phyloP scores from a whole-genome alignment of 148 eudicot genomes.

The Polygonum maritimum region DNA sequence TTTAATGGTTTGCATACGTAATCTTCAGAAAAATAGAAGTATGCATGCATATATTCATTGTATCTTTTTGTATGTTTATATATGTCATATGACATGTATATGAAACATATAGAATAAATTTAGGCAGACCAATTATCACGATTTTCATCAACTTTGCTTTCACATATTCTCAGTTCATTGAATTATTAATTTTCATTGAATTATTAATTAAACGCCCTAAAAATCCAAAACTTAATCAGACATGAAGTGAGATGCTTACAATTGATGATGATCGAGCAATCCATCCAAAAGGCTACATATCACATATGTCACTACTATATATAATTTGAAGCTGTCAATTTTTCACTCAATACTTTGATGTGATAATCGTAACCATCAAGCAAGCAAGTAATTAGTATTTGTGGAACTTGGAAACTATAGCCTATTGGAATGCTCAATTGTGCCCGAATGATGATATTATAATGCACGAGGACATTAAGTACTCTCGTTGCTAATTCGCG shows the following conservation, averaged over 20 bases:
- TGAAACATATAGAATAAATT: background rate
- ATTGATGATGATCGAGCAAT: background rate
- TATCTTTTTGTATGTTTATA: background rate
- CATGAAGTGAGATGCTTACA: too few species aligned
- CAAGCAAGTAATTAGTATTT: constrained; percentile 2
- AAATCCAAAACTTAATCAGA: too few species aligned
- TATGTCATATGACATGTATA: background rate
- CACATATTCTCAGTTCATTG: background rate
- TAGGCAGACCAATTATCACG: background rate
- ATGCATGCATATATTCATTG: background rate
- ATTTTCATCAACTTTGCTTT: background rate
- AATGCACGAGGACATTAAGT: background rate
- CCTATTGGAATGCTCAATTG: background rate
- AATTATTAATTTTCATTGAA: too few species aligned
- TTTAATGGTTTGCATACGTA: background rate
- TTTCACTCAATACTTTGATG: background rate
- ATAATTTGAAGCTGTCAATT: background rate
- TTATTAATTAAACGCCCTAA: too few species aligned
- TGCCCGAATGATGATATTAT: background rate
- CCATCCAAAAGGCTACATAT: background rate
- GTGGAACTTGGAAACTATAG: background rate
- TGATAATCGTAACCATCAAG: background rate
- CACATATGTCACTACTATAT: background rate
- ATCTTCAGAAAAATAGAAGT: background rate
- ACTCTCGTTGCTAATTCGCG: background rate